phyloP scores from a whole-genome alignment of 202 grass and related monocot genomes.

The Musa balbisiana region DNA sequence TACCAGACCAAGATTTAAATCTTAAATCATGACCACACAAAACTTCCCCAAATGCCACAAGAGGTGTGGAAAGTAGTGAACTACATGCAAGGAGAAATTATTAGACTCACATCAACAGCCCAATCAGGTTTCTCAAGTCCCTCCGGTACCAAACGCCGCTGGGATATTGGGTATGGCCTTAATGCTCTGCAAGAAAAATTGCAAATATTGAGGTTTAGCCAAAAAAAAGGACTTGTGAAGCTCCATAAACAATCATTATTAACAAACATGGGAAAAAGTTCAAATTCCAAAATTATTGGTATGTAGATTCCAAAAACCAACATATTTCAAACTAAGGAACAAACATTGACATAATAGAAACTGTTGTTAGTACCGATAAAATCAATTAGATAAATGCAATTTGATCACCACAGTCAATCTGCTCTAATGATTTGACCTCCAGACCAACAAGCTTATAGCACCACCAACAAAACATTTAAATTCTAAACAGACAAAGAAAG shows the following conservation, averaged over 20 bases:
- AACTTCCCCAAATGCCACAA: neutral
- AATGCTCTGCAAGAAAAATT: slow-evolving; percentile 53
- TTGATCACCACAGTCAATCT: too few species aligned
- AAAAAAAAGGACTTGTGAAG: neutral
- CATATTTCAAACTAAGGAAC: neutral
- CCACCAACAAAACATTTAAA: too few species aligned
- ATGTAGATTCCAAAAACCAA: neutral
- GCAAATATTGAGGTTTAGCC: slow-evolving; percentile 17
- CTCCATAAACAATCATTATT: neutral
- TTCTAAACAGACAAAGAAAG: too few species aligned
- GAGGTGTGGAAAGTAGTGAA: neutral
- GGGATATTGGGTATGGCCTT: slow-evolving; percentile 88
- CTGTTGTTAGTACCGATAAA: too few species aligned
- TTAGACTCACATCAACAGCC: slow-evolving; percentile 68
- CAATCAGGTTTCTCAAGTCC: slow-evolving; percentile 91
- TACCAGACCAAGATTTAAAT: too few species aligned
- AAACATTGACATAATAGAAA: neutral
- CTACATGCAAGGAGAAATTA: slow-evolving; percentile 1
- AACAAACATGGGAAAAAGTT: neutral
- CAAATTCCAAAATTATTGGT: neutral
- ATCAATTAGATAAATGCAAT: too few species aligned
- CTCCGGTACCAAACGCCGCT: slow-evolving; percentile 51
- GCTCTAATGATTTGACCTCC: too few species aligned
- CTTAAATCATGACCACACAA: too few species aligned
- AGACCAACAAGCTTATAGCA: too few species aligned